Conservation (phyloP, 2,329 filamentous ascomycete species). For the Ophiostoma piceae region DNA sequence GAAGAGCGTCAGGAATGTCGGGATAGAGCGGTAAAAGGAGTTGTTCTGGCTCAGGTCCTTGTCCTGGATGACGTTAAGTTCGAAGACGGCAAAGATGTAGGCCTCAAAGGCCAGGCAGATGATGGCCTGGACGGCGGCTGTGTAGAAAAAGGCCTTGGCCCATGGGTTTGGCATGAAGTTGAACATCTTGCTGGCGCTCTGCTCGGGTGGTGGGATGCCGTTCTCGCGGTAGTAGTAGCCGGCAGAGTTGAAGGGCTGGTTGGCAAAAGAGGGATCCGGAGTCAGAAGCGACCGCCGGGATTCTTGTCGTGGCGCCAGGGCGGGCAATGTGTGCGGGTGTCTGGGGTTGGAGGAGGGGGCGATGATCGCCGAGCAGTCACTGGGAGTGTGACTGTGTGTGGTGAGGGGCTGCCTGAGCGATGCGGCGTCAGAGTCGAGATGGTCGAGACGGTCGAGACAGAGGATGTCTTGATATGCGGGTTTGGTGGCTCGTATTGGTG, state of each 20-base stretch:
- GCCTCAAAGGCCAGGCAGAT: conserved; percentile 80
- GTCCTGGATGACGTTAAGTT: conserved; percentile 50
- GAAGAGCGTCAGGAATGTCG: conserved; percentile 91
- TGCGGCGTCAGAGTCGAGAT: background rate
- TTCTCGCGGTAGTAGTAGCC: conserved; percentile 35
- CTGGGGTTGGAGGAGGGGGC: background rate
- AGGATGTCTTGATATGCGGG: background rate
- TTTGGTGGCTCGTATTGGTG: background rate
- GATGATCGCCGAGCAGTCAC: background rate
- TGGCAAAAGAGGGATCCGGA: conserved; percentile 34
- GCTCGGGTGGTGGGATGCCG: conserved; percentile 28
- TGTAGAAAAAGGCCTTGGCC: conserved; percentile 79
- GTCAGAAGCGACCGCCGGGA: conserved; percentile 43
- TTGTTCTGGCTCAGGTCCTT: conserved; percentile 43
- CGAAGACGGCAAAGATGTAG: conserved; percentile 90
- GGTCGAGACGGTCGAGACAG: background rate
- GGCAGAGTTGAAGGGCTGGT: conserved; percentile 33
- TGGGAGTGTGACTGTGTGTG: background rate
- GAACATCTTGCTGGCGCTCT: conserved; percentile 46
- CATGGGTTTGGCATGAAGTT: conserved; percentile 79
- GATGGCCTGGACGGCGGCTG: conserved; percentile 69
- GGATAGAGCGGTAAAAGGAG: conserved; percentile 66
- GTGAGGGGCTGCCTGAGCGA: background rate
- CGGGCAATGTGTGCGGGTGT: conserved; percentile 34
- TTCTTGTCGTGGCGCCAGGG: conserved; percentile 44